Percentiles rank a stretch among this genome's conserved stretches.
Evolutionary conservation across 176 grass and related monocot genomes (phyloP).

Genomic region (Phoenix dactylifera): DNA sequence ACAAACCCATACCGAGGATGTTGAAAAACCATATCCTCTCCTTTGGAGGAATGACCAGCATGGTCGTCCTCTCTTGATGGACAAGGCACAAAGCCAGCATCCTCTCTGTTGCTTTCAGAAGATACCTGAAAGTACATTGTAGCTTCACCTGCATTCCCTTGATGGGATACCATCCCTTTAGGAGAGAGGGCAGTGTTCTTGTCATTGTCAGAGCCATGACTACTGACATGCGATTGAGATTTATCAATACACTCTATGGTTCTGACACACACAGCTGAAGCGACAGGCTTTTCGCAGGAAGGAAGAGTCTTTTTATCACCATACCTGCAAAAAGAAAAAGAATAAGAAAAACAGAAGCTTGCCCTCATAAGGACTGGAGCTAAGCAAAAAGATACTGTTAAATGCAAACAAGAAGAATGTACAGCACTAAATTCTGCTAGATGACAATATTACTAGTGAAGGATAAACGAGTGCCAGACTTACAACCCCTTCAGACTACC

Average conservation of each 20-base stretch:
- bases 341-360: too few species aligned
- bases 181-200: slow-evolving; percentile 18
- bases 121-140: slow-evolving; percentile 22
- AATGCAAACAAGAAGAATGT: too few species aligned
- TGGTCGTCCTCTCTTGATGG: slow-evolving; percentile 41
- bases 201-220: slow-evolving; percentile 8
- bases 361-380: too few species aligned
- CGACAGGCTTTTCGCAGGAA: slow-evolving; percentile 29
- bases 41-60: slow-evolving; percentile 34
- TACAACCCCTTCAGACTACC: too few species aligned
- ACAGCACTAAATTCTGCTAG: too few species aligned
- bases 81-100: slow-evolving; percentile 23
- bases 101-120: slow-evolving; percentile 31
- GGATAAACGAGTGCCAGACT: too few species aligned
- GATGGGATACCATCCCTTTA: slow-evolving; percentile 17
- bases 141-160: slow-evolving; percentile 24
- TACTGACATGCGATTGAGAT: neutral
- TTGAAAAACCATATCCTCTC: slow-evolving; percentile 22
- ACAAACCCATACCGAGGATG: slow-evolving; percentile 55
- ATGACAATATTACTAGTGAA: too few species aligned
- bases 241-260: slow-evolving; percentile 28
- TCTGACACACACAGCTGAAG: slow-evolving; percentile 23
- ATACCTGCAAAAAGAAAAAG: slow-evolving; percentile 37
- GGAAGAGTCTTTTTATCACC: slow-evolving; percentile 47
- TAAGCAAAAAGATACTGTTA: too few species aligned